Evolutionary conservation across 139 green algal species (phyloP).

Genomic region (Chlorella ohadii): DNA sequence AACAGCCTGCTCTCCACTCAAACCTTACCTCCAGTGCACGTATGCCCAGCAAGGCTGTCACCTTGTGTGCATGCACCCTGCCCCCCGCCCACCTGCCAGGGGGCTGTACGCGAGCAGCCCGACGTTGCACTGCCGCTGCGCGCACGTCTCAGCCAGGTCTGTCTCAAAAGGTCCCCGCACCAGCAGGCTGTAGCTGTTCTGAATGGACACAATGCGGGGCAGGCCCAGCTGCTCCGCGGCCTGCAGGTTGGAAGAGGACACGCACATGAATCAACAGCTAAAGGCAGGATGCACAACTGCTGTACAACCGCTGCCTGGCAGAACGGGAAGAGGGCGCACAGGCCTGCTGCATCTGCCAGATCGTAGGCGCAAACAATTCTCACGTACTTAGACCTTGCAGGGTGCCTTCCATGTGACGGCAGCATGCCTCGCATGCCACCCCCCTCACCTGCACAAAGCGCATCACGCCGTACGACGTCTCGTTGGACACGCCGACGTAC

Average conservation of each 20-base stretch:
- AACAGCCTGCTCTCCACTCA: too few relatives aligned
- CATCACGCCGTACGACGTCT: slow-evolving; percentile 90
- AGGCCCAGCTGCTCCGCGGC: slow-evolving; percentile 61
- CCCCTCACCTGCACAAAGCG: slow-evolving; percentile 59
- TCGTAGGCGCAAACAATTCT: too few relatives aligned
- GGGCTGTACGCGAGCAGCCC: slow-evolving; percentile 88
- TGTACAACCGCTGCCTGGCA: too few relatives aligned
- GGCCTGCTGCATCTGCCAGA: too few relatives aligned
- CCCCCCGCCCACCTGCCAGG: slow-evolving; percentile 58
- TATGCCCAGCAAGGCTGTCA: too few relatives aligned
- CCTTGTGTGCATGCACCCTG: too few relatives aligned
- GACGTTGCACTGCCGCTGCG: slow-evolving; percentile 71
- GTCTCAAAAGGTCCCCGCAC: slow-evolving; percentile 84
- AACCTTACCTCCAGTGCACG: too few relatives aligned
- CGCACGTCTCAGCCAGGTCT: slow-evolving; percentile 46
- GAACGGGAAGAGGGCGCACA: too few relatives aligned
- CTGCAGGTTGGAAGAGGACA: background rate
- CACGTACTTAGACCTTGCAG: too few relatives aligned
- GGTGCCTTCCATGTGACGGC: too few relatives aligned
- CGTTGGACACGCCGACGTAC: slow-evolving; percentile 91
- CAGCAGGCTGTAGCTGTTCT: slow-evolving; percentile 79
- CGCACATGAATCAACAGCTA: too few relatives aligned
- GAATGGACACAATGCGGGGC: slow-evolving; percentile 84
- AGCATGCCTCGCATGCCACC: background rate
- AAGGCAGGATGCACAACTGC: too few relatives aligned